Conservation (phyloP, 768 basidiomycete genomes). For the Boletellus sp. region DNA sequence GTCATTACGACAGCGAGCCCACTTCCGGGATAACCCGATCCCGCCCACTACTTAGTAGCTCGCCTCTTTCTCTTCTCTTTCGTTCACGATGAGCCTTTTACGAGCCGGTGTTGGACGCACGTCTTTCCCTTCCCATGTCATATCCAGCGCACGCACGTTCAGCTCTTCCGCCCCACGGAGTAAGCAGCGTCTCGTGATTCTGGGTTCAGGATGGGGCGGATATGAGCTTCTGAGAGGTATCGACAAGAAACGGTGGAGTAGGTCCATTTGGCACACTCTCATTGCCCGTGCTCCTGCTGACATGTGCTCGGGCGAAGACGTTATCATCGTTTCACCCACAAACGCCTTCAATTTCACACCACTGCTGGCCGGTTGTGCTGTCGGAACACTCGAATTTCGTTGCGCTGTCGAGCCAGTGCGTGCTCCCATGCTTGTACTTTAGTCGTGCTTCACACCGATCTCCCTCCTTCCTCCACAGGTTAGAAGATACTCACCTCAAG, state of each 20-base stretch:
- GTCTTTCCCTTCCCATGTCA: neutral
- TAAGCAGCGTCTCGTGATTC: conserved; percentile 53
- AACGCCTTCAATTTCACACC: conserved; percentile 43
- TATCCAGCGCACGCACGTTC: conserved; percentile 32
- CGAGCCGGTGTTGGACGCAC: conserved; percentile 6
- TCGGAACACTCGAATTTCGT: conserved; percentile 81
- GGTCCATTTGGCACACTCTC: conserved; percentile 17
- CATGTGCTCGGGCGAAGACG: conserved; percentile 40
- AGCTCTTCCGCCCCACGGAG: conserved; percentile 33
- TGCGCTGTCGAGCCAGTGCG: conserved; percentile 78
- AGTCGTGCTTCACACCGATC: conserved; percentile 5
- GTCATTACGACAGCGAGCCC: too few species aligned
- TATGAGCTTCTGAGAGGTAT: conserved; percentile 64
- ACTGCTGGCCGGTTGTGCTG: conserved; percentile 54
- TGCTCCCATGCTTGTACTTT: neutral
- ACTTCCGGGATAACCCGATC: conserved; percentile 17
- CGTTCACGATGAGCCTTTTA: conserved; percentile 14
- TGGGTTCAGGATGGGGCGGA: conserved; percentile 79
- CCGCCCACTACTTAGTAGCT: neutral
- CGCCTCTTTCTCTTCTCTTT: neutral
- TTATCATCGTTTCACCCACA: conserved; percentile 62
- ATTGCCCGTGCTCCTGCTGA: neutral
- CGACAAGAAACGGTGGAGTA: conserved; percentile 72
- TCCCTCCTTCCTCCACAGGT: conserved; percentile 34
- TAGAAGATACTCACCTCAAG: conserved; percentile 52